phyloP scores from a whole-genome alignment of 768 basidiomycete species.

The Amylocystis lapponica region DNA sequence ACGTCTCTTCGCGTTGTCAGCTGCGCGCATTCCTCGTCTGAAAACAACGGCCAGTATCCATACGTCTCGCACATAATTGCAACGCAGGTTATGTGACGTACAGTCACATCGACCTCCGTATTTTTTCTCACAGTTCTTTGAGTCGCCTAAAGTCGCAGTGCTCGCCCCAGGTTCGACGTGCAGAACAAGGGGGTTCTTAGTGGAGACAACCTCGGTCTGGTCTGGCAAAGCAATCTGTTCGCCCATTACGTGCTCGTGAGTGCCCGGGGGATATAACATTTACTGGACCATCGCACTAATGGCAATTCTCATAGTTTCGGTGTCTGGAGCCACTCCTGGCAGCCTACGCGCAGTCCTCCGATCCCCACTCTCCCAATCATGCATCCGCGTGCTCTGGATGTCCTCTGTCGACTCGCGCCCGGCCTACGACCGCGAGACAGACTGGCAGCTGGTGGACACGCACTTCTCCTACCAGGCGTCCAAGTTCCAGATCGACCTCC shows the following conservation, averaged over 20 bases:
- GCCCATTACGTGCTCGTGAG: conserved; percentile 74
- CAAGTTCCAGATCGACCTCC: conserved; percentile 75
- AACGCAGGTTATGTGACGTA: conserved; percentile 74
- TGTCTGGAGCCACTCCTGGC: conserved; percentile 47
- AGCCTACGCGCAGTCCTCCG: conserved; percentile 33
- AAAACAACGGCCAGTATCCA: conserved; percentile 68
- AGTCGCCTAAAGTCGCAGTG: conserved; percentile 45
- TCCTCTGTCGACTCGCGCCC: conserved; percentile 65
- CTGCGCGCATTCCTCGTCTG: too few species aligned
- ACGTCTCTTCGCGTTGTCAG: conserved; percentile 20
- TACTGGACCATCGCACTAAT: background rate
- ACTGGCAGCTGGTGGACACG: conserved; percentile 67
- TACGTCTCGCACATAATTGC: conserved; percentile 77
- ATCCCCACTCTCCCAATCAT: too few species aligned
- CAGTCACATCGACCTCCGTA: conserved; percentile 46
- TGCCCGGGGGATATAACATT: conserved; percentile 9
- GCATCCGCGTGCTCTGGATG: conserved; percentile 67
- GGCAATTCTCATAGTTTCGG: conserved; percentile 44
- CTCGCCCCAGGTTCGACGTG: conserved; percentile 47
- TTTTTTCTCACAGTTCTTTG: conserved; percentile 35
- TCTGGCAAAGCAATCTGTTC: conserved; percentile 83
- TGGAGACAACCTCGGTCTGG: conserved; percentile 67
- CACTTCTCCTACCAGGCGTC: conserved; percentile 59
- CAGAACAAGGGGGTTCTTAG: conserved; percentile 57
- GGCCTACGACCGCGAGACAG: conserved; percentile 48